Conservation (phyloP, 805 yeast species). For the Lachancea cidri region DNA sequence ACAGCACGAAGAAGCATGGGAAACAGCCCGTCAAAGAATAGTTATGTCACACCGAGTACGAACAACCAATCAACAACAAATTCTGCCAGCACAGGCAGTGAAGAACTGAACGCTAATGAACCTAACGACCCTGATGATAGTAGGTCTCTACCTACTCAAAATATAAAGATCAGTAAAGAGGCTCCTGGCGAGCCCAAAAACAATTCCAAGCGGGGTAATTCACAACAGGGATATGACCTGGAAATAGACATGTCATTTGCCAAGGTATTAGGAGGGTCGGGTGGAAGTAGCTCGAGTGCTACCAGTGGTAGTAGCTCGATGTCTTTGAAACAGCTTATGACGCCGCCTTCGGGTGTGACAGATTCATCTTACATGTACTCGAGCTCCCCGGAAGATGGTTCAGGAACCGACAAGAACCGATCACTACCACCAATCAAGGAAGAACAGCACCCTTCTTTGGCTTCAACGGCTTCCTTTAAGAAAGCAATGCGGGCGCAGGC, state of each 20-base stretch:
- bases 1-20: conserved; percentile 49
- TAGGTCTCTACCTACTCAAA: conserved; percentile 37
- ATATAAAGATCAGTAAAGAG: conserved; percentile 11
- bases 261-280: conserved; percentile 18
- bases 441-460: conserved; percentile 7
- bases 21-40: conserved; percentile 54
- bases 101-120: conserved; percentile 33
- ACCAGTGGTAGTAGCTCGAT: conserved; percentile 4
- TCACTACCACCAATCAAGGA: conserved; percentile 28
- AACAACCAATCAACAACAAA: conserved; percentile 21
- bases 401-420: conserved; percentile 28
- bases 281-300: conserved; percentile 12
- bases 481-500: background rate
- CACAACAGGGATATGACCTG: conserved; percentile 21
- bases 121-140: conserved; percentile 46
- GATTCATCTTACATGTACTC: conserved; percentile 8
- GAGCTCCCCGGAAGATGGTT: conserved; percentile 10
- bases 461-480: conserved; percentile 6
- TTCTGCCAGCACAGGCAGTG: conserved; percentile 29
- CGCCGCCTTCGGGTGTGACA: conserved; percentile 8
- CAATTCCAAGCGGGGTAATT: conserved; percentile 1
- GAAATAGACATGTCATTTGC: conserved; percentile 35
- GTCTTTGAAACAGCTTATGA: background rate
- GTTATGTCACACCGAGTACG: conserved; percentile 37
- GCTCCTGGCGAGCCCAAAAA: conserved; percentile 17